Base-by-base conservation (phyloP, 140 eudicot species). In the Erigeron philadelphicus region DNA sequence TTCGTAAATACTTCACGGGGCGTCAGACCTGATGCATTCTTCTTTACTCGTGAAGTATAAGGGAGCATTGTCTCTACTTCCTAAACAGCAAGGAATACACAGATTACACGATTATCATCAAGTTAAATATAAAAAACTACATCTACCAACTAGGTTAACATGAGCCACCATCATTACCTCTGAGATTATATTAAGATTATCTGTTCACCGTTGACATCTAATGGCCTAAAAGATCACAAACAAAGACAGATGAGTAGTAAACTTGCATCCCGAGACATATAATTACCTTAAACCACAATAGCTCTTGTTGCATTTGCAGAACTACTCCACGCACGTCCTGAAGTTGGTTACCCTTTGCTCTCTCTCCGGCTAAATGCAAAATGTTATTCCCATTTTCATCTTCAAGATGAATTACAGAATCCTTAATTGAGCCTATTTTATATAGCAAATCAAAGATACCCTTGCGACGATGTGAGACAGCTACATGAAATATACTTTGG, bases 211-310 rank as follows among this genome's bases (percentile, higher is more conserved):
- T 31, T 31, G 38, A 31, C 5, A 31, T 2, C 4, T 31, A 31
- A 31, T 31, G 38, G 0, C 38, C 38, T 31, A 31, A 31, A 31
- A 31, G 38, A 31, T 31, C 38, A 31, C 38, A 31, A 4, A 31
- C 38, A 1, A 31, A 31, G 38, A 31, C 3, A 1, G 3, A 31
- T 31, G 5, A 31, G 38, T 31, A 1, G 38, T 31, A 31, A 31
- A 31, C 38, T 31, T 31, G 0, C 2, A 2, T 31, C 38, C 4
- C 38, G 38, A 31, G 38, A 31, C 38, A 31, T 31, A 31, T 0
- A 31, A 31, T 31, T 50, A 78, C 86, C 86, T 81, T 63, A 35
- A 81, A 81, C 83, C 86, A 81, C 12, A 64, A 43, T 70, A 81
- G 64, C 31, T 78, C 83, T 6, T 56, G 76, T 35, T 79, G 84